Base-by-base conservation (phyloP, 768 basidiomycete species). In the Mycena olivaceomarginata region DNA sequence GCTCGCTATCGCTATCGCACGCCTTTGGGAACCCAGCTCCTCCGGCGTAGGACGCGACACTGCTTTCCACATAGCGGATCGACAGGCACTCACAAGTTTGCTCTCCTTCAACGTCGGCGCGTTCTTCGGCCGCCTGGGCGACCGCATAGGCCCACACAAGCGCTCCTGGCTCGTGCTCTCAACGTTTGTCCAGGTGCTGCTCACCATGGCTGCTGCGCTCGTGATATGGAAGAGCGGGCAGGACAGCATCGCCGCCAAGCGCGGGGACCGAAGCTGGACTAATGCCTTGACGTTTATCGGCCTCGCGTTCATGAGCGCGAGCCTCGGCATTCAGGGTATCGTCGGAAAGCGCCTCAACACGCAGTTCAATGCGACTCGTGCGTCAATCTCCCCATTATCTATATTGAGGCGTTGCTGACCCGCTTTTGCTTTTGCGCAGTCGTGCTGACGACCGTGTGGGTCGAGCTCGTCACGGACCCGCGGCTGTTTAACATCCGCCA, bases 401-500 rank as follows among this genome's bases (percentile, higher is more conserved):
- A 15, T 45, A 20, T 53, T 18, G 51, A 5, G 15, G 43, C 6
- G 43, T 46, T 60, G 56, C 18, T 60, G 53, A 4, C 43, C 43
- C 51, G 22, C 25, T 56, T 59, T 37, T 45, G 22, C 37, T 22
- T 45, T 45, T 10, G 43, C 15, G 25, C 83, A 93, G 95, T 96
- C 78, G 95, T 97, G 59, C 88, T 97, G 12, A 97, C 96, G 18
- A 95, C 94, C 20, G 91, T 96, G 72, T 97, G 96, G 96, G 95
- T 96, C 79, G 96, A 97, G 80, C 91, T 97, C 64, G 90, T 95
- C 90, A 93, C 93, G 66, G 95, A 96, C 83, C 96, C 96, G 0
- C 85, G 91, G 63, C 90, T 98, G 22, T 94, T 97, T 88, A 81
- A 88, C 37, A 72, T 91, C 62, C 88, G 89, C 53, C 86, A 90